phyloP scores from a whole-genome alignment of 2,329 filamentous ascomycete genomes.

The Alternaria novae-zelandiae region DNA sequence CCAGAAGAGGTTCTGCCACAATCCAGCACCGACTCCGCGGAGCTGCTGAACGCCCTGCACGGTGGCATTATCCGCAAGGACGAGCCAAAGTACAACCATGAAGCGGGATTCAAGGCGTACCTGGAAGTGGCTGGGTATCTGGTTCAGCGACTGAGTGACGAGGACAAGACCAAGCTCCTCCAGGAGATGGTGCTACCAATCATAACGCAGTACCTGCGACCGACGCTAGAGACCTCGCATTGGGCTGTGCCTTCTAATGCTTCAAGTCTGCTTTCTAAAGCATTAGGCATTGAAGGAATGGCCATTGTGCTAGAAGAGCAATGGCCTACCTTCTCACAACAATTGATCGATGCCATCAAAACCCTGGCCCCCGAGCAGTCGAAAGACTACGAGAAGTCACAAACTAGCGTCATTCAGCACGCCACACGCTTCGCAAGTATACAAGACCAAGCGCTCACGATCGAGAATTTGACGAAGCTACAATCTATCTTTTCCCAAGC shows the following conservation, averaged over 20 bases:
- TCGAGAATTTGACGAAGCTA: conserved; percentile 10
- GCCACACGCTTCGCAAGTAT: conserved; percentile 70
- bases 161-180: conserved; percentile 56
- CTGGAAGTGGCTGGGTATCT: conserved; percentile 63
- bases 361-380: conserved; percentile 83
- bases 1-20: conserved; percentile 63
- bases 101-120: conserved; percentile 77
- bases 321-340: conserved; percentile 68
- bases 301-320: conserved; percentile 60
- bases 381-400: conserved; percentile 75
- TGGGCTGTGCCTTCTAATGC: conserved; percentile 59
- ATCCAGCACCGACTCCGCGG: conserved; percentile 60
- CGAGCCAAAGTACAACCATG: conserved; percentile 72
- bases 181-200: conserved; percentile 59
- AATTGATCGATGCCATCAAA: conserved; percentile 71
- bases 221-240: conserved; percentile 52
- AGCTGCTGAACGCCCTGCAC: conserved; percentile 71
- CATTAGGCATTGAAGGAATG: conserved; percentile 52
- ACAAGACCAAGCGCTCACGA: conserved; percentile 28
- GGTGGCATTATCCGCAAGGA: conserved; percentile 75
- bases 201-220: conserved; percentile 60
- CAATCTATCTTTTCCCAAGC: conserved; percentile 40
- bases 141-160: conserved; percentile 51
- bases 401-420: conserved; percentile 70
- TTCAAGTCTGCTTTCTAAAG: conserved; percentile 48